Evolutionary conservation across 768 basidiomycete genomes (phyloP).

Genomic region (Trametes gibbosa): DNA sequence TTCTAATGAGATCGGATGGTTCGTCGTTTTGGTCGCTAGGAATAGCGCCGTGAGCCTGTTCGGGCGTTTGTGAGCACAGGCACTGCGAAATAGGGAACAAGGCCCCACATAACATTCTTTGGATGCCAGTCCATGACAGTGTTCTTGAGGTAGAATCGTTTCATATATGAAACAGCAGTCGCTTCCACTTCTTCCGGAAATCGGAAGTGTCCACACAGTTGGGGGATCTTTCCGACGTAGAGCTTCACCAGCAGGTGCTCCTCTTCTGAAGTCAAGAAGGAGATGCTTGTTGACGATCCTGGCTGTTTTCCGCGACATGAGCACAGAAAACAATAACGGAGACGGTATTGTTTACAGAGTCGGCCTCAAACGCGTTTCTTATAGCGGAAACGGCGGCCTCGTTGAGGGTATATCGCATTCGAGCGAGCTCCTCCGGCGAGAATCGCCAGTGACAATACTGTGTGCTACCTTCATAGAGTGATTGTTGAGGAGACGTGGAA

Average conservation of each 20-base stretch:
- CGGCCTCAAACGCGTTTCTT: slow-evolving; percentile 70
- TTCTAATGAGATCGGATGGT: slow-evolving; percentile 86
- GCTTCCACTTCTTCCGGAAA: slow-evolving; percentile 93
- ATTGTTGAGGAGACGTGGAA: slow-evolving; percentile 17
- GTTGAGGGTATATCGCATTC: slow-evolving; percentile 68
- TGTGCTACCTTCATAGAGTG: slow-evolving; percentile 75
- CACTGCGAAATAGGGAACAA: background rate
- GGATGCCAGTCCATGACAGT: slow-evolving; percentile 99
- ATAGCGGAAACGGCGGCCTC: slow-evolving; percentile 74
- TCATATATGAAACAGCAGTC: slow-evolving; percentile 88
- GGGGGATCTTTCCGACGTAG: slow-evolving; percentile 83
- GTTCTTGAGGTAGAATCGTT: slow-evolving; percentile 95
- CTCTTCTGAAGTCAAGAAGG: slow-evolving; percentile 78
- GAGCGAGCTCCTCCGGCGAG: slow-evolving; percentile 60
- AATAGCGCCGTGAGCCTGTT: slow-evolving; percentile 91
- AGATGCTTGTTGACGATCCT: slow-evolving; percentile 69
- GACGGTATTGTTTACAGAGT: slow-evolving; percentile 57
- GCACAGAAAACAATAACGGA: background rate
- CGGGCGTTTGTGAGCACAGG: slow-evolving; percentile 1
- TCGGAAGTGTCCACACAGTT: slow-evolving; percentile 79
- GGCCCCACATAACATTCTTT: slow-evolving; percentile 89
- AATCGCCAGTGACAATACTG: slow-evolving; percentile 90
- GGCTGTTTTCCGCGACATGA: slow-evolving; percentile 38
- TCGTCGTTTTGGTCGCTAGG: slow-evolving; percentile 96
- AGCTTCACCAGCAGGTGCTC: slow-evolving; percentile 87